A percentile compares a stretch with the other conserved stretches of the same genome.
phyloP scores from a whole-genome alignment of 2,329 filamentous ascomycete genomes.

The Diplodia mutila region DNA sequence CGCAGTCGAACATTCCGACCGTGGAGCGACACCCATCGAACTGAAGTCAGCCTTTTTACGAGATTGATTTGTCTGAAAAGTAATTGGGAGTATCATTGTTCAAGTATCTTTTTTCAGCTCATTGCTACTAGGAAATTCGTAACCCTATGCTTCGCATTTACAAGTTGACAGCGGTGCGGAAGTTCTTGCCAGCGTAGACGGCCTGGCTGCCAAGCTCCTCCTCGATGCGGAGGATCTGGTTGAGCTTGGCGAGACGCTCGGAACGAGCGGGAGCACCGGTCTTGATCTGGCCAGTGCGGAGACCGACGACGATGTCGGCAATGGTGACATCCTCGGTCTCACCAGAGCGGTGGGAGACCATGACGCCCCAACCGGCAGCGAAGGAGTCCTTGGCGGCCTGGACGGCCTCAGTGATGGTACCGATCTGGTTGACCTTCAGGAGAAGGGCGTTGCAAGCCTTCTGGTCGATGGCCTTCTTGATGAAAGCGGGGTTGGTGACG shows the following conservation, averaged over 20 bases:
- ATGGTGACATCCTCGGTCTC: conserved; percentile 99
- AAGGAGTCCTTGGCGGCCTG: conserved; percentile 99
- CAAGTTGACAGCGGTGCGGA: conserved; percentile 88
- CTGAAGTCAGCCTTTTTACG: not conserved
- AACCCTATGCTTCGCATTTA: conserved; percentile 52
- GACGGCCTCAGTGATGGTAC: conserved; percentile 97
- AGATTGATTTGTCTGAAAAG: not conserved
- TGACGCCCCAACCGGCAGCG: conserved; percentile 94
- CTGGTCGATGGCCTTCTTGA: conserved; percentile 99
- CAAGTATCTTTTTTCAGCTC: conserved; percentile 17
- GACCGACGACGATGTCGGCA: conserved; percentile 94
- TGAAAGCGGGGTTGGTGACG: conserved; percentile 97
- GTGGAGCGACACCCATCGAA: not conserved
- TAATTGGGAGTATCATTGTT: conserved; percentile 21
- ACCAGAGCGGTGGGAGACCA: conserved; percentile 98
- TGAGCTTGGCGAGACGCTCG: conserved; percentile 98
- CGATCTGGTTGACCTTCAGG: conserved; percentile 99
- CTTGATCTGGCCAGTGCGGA: conserved; percentile 98
- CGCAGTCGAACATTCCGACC: not conserved
- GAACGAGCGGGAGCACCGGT: conserved; percentile 94
- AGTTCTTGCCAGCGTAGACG: conserved; percentile 87
- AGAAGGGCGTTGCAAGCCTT: conserved; percentile 98
- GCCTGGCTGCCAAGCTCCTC: conserved; percentile 95
- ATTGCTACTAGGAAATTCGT: conserved; percentile 23
- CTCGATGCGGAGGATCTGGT: conserved; percentile 99